Base-by-base conservation (phyloP, 768 basidiomycete genomes). In the Leucogyrophana mollusca region DNA sequence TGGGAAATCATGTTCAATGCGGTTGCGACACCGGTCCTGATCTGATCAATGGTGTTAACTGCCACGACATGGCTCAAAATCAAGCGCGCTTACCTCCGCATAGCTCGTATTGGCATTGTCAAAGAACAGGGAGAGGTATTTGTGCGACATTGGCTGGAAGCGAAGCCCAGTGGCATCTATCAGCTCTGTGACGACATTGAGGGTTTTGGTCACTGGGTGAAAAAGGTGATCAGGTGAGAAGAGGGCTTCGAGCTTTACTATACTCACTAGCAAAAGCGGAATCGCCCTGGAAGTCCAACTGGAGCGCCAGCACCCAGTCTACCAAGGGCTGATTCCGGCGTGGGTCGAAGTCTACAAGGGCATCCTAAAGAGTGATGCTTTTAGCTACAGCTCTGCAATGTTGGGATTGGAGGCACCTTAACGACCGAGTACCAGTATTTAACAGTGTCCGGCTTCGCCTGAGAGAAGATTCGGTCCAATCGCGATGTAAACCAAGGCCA, bases 391-490 rank as follows among this genome's bases (percentile, higher is more conserved):
- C 7, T 30, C 20, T 13, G 24, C 47, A 18, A 34, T 18, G 39
- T 21, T 11, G 35, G 5, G 24, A 35, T 33, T 30, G 23, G 23
- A 44, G 46, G 34, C 20, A 56, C 53, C 51, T 73, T 74, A 58
- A 90, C 74, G 22, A 84, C 69, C 17, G 68, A 73, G 55, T 86
- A 85, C 87, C 90, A 93, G 50, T 88, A 83, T 8, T 71, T 61
- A 22, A 89, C 64, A 1, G 90, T 94, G 58, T 94, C 93, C 36
- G 91, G 92, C 54, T 89, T 90, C 59, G 94, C 87, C 52, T 86
- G 83, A 7, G 71, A 66, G 51, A 85, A 82, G 44, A 93, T 80
- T 25, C 70, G 67, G 43, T 83, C 74, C 27, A 94, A 64, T 37
- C 79, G 79, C 27, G 72, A 64, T 4, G 70, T 67, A 24, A 84